Conservation (phyloP, 805 yeast species). For the Teunomyces cretensis region DNA sequence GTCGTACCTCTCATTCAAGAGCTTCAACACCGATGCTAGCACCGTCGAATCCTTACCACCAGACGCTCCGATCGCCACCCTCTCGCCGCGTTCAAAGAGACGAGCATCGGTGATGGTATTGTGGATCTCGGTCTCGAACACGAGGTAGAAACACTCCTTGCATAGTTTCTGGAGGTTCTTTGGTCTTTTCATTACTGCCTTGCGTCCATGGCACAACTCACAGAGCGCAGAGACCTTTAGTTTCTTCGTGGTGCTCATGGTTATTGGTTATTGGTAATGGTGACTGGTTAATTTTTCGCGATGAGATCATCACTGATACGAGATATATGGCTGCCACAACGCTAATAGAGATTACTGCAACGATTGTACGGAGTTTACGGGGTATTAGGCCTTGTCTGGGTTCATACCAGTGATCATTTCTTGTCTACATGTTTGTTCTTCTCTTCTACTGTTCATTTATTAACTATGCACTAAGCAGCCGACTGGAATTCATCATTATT, state of each 20-base stretch:
- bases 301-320: neutral
- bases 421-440: neutral
- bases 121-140: slow-evolving; percentile 95
- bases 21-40: slow-evolving; percentile 80
- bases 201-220: slow-evolving; percentile 78
- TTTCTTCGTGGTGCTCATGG: slow-evolving; percentile 12
- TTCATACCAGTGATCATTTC: no score
- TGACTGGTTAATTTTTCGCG: neutral
- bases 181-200: slow-evolving; percentile 89
- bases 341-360: no score
- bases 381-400: no score
- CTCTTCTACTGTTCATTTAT: neutral
- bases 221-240: slow-evolving; percentile 54
- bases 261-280: neutral
- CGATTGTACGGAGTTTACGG: no score
- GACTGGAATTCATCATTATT: slow-evolving; percentile 46
- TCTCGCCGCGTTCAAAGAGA: slow-evolving; percentile 78
- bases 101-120: slow-evolving; percentile 72
- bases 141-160: slow-evolving; percentile 83
- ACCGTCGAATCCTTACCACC: slow-evolving; percentile 99
- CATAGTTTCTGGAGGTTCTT: slow-evolving; percentile 88
- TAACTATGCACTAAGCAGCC: slow-evolving; percentile 17
- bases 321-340: no score
- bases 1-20: slow-evolving; percentile 81
- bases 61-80: slow-evolving; percentile 95